Percentiles rank a stretch among this genome's conserved stretches.
Conservation (phyloP, 768 basidiomycete species). For the Panus rudis region DNA sequence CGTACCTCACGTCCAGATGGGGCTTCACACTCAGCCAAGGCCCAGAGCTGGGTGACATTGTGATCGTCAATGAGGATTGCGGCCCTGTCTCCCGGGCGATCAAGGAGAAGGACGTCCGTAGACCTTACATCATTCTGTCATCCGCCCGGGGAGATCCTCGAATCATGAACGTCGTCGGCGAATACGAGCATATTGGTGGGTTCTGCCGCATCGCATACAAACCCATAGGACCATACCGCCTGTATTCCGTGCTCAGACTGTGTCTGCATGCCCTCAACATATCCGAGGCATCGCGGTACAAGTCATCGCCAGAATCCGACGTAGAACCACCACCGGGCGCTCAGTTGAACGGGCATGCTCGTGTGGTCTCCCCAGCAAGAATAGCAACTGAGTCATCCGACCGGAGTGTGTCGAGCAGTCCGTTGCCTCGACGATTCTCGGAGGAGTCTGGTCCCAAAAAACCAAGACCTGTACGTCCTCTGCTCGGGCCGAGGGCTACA, state of each 20-base stretch:
- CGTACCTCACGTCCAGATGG: constrained; percentile 75
- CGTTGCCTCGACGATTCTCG: constrained; percentile 14
- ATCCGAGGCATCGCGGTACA: constrained; percentile 26
- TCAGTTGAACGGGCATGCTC: constrained; percentile 1
- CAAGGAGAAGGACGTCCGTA: constrained; percentile 44
- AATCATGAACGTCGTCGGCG: constrained; percentile 54
- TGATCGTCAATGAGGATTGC: constrained; percentile 77
- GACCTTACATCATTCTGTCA: constrained; percentile 73
- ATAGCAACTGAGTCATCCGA: no score
- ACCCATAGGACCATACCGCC: constrained; percentile 75
- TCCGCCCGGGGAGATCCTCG: constrained; percentile 59
- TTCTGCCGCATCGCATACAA: constrained; percentile 88
- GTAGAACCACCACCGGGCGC: constrained; percentile 1
- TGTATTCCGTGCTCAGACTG: constrained; percentile 60
- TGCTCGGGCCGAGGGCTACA: constrained; percentile 45
- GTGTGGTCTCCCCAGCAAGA: not conserved
- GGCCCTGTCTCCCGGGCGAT: constrained; percentile 51
- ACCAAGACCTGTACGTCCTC: constrained; percentile 32
- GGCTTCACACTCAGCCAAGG: constrained; percentile 46
- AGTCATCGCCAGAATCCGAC: constrained; percentile 7
- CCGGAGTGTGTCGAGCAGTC: no score
- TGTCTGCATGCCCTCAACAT: constrained; percentile 52
- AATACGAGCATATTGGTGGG: constrained; percentile 76
- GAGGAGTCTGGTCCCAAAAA: constrained; percentile 9
- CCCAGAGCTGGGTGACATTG: constrained; percentile 54